Evolutionary conservation across 192 early-diverging fungal genomes (phyloP).

Genomic region (Entomortierella lignicola): DNA sequence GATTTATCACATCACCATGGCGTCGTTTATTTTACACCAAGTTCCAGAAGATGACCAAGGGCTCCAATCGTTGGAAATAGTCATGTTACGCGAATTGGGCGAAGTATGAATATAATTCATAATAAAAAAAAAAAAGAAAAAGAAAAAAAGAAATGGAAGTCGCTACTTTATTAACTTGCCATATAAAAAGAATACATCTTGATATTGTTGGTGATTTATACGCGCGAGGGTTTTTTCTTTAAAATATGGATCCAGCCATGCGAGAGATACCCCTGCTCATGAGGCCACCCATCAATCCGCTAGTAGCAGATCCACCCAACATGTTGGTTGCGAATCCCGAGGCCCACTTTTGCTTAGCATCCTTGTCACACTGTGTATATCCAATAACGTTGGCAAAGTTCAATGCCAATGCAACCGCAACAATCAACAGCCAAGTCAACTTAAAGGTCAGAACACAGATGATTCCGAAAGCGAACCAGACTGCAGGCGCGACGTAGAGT

Average conservation of each 20-base stretch:
- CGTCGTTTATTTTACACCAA: conserved; percentile 25
- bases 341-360: conserved; percentile 82
- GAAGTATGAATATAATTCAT: too few relatives aligned
- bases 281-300: conserved; percentile 44
- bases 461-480: conserved; percentile 90
- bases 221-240: too few relatives aligned
- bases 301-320: conserved; percentile 60
- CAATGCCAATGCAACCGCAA: conserved; percentile 85
- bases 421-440: conserved; percentile 87
- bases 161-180: too few relatives aligned
- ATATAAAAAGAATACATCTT: too few relatives aligned
- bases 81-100: conserved; percentile 37
- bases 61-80: conserved; percentile 12
- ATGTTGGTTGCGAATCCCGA: conserved; percentile 69
- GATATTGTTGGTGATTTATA: too few relatives aligned
- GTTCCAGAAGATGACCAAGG: conserved; percentile 4
- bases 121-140: too few relatives aligned
- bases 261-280: conserved; percentile 49
- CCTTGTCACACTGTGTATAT: conserved; percentile 96
- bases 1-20: conserved; percentile 10
- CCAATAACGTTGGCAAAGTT: conserved; percentile 94
- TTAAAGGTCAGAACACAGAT: conserved; percentile 77
- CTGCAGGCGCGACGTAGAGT: conserved; percentile 84
- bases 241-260: conserved; percentile 53
- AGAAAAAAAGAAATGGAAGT: too few relatives aligned